These are phyloP conservation scores for Pythium utonaiense DNA, from an alignment of 352 stramenopile species.

Conservation along the genomic window DNA sequence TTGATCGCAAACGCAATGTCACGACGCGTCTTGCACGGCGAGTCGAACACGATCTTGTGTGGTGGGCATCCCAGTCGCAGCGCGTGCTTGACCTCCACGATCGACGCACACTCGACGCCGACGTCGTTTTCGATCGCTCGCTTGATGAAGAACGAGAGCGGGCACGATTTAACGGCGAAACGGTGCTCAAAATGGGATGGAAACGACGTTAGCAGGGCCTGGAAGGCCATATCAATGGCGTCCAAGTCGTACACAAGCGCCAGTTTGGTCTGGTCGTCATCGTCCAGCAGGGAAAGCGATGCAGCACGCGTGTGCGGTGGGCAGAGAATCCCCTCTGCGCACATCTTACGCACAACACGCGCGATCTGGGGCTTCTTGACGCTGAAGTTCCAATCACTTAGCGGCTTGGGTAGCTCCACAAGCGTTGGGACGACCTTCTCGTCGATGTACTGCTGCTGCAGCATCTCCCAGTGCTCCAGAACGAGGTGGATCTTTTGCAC, in stretches of 20 bases:
- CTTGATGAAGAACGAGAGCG: slow-evolving; percentile 83
- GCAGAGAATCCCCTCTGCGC: slow-evolving; percentile 38
- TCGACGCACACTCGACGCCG: slow-evolving; percentile 78
- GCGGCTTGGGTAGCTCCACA: slow-evolving; percentile 44
- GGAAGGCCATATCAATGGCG: slow-evolving; percentile 82
- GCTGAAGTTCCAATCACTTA: slow-evolving; percentile 72
- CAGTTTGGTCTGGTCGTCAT: slow-evolving; percentile 49
- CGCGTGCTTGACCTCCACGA: slow-evolving; percentile 80
- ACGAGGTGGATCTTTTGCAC: slow-evolving; percentile 71
- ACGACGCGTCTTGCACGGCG: slow-evolving; percentile 88
- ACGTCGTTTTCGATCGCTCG: slow-evolving; percentile 73
- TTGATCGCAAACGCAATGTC: slow-evolving; percentile 86
- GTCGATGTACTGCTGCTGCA: slow-evolving; percentile 63
- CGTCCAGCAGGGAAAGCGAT: slow-evolving; percentile 16
- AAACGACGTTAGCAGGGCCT: slow-evolving; percentile 74
- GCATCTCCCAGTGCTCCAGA: slow-evolving; percentile 58
- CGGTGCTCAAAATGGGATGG: slow-evolving; percentile 85
- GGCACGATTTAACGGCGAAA: slow-evolving; percentile 88
- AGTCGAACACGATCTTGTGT: slow-evolving; percentile 90
- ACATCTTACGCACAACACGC: slow-evolving; percentile 59
- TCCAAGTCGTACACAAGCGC: slow-evolving; percentile 84
- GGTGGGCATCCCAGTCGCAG: slow-evolving; percentile 65
- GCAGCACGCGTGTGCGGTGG: slow-evolving; percentile 1
- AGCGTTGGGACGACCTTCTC: slow-evolving; percentile 32
- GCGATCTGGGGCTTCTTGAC: slow-evolving; percentile 65